phyloP scores from a whole-genome alignment of 129 eudicot genomes.

The Heracleum sosnowskyi region DNA sequence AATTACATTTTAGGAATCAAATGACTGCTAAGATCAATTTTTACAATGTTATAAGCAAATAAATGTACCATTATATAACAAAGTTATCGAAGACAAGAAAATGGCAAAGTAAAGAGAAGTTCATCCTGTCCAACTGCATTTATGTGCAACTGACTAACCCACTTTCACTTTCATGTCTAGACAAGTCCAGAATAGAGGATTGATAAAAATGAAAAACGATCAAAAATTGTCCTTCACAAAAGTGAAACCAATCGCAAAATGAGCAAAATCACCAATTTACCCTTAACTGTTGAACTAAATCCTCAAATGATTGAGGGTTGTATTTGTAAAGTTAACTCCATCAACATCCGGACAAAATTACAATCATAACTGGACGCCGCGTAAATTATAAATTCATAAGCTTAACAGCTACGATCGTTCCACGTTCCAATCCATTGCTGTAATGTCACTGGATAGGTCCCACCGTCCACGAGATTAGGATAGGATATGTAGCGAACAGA shows the following conservation, averaged over 20 bases:
- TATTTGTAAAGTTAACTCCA: background rate
- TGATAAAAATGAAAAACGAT: too few relatives aligned
- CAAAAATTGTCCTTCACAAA: too few relatives aligned
- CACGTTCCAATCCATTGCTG: constrained; percentile 17
- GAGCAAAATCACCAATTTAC: background rate
- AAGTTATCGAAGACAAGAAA: too few relatives aligned
- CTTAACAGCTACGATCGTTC: constrained; percentile 18
- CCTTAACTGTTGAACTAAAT: background rate
- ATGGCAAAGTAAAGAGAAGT: too few relatives aligned
- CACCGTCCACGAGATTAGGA: constrained; percentile 17
- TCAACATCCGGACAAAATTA: background rate
- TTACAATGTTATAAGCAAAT: too few relatives aligned
- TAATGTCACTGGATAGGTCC: constrained; percentile 13
- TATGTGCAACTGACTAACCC: too few relatives aligned
- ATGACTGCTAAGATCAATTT: too few relatives aligned
- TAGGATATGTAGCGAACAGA: constrained; percentile 13
- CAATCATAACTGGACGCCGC: constrained; percentile 59
- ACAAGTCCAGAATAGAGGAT: background rate
- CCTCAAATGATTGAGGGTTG: background rate
- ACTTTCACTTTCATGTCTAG: background rate
- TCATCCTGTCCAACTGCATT: too few relatives aligned
- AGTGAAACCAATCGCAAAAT: too few relatives aligned
- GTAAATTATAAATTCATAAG: constrained; percentile 13
- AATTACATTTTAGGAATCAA: too few relatives aligned
- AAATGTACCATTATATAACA: too few relatives aligned